Conservation (phyloP, 306 rosid genomes). For the Boehmeria nivea region DNA sequence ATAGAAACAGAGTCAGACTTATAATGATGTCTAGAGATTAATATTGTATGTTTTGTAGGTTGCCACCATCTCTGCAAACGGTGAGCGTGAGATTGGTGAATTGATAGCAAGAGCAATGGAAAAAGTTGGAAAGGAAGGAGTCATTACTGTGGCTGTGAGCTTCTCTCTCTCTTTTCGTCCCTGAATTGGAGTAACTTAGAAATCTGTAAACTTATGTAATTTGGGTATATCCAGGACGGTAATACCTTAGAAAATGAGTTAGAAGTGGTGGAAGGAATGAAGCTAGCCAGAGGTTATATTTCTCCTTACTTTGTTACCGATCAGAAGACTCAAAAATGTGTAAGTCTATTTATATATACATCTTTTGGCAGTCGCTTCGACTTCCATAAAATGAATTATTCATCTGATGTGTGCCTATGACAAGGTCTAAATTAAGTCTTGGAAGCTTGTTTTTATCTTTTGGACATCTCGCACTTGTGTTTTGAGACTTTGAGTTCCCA, state of each 20-base stretch:
- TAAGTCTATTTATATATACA: slow-evolving; percentile 30
- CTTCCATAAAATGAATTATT: too few species aligned
- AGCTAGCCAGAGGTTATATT: slow-evolving; percentile 72
- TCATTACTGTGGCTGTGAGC: slow-evolving; percentile 82
- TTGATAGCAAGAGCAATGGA: slow-evolving; percentile 94
- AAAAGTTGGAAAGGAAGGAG: slow-evolving; percentile 97
- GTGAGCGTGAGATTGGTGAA: slow-evolving; percentile 88
- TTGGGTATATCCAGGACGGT: slow-evolving; percentile 63
- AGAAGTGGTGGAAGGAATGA: slow-evolving; percentile 99
- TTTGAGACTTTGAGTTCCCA: slow-evolving; percentile 5
- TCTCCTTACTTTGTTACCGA: slow-evolving; percentile 91
- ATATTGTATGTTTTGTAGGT: slow-evolving; percentile 42
- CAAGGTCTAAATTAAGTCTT: slow-evolving; percentile 5
- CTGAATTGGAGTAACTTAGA: background rate
- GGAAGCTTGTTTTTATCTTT: background rate
- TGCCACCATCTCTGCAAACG: slow-evolving; percentile 93
- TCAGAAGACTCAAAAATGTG: slow-evolving; percentile 86
- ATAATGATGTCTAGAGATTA: background rate
- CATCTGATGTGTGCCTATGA: background rate
- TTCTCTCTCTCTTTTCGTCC: slow-evolving; percentile 9
- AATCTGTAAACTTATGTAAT: slow-evolving; percentile 6
- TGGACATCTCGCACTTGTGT: background rate
- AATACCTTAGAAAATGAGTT: slow-evolving; percentile 85
- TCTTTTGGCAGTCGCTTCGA: background rate
- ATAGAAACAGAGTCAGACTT: too few species aligned